Percentiles rank a stretch among this genome's conserved stretches.
These are phyloP conservation scores for Microcera coccophila DNA, from an alignment of 2,329 filamentous ascomycete genomes.

Conservation along the genomic window DNA sequence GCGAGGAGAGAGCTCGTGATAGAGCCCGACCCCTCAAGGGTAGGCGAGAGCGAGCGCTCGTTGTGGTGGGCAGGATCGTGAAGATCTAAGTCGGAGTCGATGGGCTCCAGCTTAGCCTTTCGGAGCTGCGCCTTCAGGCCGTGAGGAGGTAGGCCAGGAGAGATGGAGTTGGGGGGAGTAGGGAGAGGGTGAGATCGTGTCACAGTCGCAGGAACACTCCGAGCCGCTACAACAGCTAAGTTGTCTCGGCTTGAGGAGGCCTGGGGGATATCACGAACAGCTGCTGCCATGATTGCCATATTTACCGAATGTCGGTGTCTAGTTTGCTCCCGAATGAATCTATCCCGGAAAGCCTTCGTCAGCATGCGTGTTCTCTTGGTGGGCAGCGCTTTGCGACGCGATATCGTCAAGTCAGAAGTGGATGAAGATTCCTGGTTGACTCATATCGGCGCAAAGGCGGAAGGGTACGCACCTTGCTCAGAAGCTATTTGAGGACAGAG, in stretches of 20 bases:
- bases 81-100: constrained; percentile 86
- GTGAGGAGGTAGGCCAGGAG: constrained; percentile 78
- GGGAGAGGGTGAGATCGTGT: constrained; percentile 65
- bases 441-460: constrained; percentile 14
- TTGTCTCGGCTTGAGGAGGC: constrained; percentile 61
- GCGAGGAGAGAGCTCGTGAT: constrained; percentile 85
- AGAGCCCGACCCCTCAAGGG: constrained; percentile 68
- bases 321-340: constrained; percentile 45
- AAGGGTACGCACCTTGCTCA: constrained; percentile 33
- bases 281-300: constrained; percentile 64
- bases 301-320: constrained; percentile 38
- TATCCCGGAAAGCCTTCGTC: constrained; percentile 23
- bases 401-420: constrained; percentile 6
- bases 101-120: constrained; percentile 56
- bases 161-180: constrained; percentile 94
- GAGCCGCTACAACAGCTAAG: constrained; percentile 69
- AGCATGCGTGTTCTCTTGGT: constrained; percentile 11
- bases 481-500: constrained; percentile 25
- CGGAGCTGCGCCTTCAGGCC: constrained; percentile 67
- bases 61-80: constrained; percentile 51
- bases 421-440: constrained; percentile 19
- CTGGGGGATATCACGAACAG: constrained; percentile 64
- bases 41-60: constrained; percentile 42
- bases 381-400: constrained; percentile 10
- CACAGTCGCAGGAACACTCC: constrained; percentile 57